Evolutionary conservation across 805 yeast genomes (phyloP), one percentile per base, ranked within the genome.

Genomic region (Brettanomyces anomalus): DNA sequence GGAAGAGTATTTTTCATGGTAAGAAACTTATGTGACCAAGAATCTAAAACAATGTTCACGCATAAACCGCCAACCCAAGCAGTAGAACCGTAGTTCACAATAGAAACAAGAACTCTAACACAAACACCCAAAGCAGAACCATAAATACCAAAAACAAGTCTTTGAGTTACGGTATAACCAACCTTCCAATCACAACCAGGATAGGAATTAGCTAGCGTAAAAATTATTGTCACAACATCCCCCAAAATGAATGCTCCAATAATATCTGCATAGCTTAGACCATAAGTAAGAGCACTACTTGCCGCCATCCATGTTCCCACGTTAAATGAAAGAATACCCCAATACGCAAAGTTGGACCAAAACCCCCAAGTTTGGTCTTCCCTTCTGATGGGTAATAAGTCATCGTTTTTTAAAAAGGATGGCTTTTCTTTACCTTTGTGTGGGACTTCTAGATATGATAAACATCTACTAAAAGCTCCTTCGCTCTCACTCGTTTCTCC

Each of bases 181-280:
- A 73, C 62, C 49, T 71, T 75, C 61, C 67, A 72, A 37, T 71
- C 67, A 13, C 55, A 50, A 30, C 78, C 79, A 2, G 72, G 73
- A 40, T 58, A 62, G 18, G 72, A 66, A 51, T 71, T 72, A 10
- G 72, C 61, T 30, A 69, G 46, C 5, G 77, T 68, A 43, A 65
- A 61, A 8, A 58, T 21, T 30, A 67, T 54, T 11, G 74, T 68
- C 14, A 74, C 44, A 6, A 66, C 51, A 53, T 73, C 73, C 36
- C 74, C 76, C 5, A 74, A 34, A 21, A 48, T 45, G 28, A 48
- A 34, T 19, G 66, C 61, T 11, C 72, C 70, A 41, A 49, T 45
- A 11, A 46, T 39, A 15, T 49, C 43, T 4, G 40, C 39, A 19
- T 39, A 46, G 20, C 37, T 43, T 4, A 49, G 41, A 11, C 52